These are phyloP conservation scores for Apiospora rasikravindrae DNA, from an alignment of 2,329 filamentous ascomycete genomes.

Conservation along the genomic window DNA sequence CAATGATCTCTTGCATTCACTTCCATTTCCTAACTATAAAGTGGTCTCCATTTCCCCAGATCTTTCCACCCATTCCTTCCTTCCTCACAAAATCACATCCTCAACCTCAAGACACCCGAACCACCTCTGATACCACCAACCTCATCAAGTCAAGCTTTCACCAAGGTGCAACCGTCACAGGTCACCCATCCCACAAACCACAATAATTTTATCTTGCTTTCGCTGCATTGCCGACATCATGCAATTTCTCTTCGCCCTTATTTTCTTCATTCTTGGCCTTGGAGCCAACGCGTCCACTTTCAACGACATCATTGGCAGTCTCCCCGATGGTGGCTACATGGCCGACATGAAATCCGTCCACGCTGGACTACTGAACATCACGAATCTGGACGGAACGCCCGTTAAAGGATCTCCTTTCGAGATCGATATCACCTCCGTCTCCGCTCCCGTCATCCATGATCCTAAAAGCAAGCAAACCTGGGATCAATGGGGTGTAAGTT, in stretches of 20 bases:
- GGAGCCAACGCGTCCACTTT: background rate
- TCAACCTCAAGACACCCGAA: background rate
- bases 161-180: background rate
- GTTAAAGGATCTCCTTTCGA: background rate
- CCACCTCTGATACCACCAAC: background rate
- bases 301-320: background rate
- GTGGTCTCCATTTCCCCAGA: background rate
- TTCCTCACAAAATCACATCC: background rate
- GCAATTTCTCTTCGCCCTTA: background rate
- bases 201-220: background rate
- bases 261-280: background rate
- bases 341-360: background rate
- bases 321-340: background rate
- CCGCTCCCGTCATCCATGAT: background rate
- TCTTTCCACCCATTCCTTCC: background rate
- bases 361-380: background rate
- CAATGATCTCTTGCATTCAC: background rate
- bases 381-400: background rate
- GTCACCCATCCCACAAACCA: background rate
- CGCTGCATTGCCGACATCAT: background rate
- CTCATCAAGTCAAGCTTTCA: background rate
- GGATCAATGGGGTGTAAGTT: background rate
- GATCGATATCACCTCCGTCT: background rate
- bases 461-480: background rate
- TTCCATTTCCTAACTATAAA: background rate